These are phyloP conservation scores for Saxophila tyrrhenica DNA, from an alignment of 495 filamentous ascomycete species.

Conservation along the genomic window DNA sequence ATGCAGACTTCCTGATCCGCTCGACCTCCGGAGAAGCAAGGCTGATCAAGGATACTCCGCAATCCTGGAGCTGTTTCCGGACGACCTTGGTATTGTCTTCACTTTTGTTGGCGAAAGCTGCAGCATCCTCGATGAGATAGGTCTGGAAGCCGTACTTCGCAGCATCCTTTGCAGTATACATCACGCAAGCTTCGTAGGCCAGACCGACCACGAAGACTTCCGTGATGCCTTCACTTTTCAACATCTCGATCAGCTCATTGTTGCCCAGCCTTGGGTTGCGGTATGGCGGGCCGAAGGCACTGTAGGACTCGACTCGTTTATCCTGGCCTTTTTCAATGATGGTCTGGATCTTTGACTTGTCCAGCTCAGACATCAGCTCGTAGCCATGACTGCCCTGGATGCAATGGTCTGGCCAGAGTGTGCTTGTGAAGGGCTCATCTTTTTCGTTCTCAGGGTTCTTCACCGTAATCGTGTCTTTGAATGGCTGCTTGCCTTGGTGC, in stretches of 20 bases:
- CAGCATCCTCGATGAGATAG: slow-evolving; percentile 68
- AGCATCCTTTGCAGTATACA: slow-evolving; percentile 66
- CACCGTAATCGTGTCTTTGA: slow-evolving; percentile 49
- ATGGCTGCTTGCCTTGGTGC: slow-evolving; percentile 58
- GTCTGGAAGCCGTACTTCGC: slow-evolving; percentile 63
- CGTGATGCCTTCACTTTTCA: slow-evolving; percentile 50
- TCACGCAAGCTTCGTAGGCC: slow-evolving; percentile 85
- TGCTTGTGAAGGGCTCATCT: slow-evolving; percentile 36
- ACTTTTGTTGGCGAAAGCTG: slow-evolving; percentile 48
- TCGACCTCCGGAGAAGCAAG: neutral
- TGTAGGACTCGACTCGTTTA: slow-evolving; percentile 77
- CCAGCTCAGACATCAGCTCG: slow-evolving; percentile 63
- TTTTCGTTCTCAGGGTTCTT: slow-evolving; percentile 48
- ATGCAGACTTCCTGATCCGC: neutral
- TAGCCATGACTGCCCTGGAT: slow-evolving; percentile 63
- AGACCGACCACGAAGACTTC: slow-evolving; percentile 76
- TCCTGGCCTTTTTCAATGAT: slow-evolving; percentile 70
- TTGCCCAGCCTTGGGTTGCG: slow-evolving; percentile 37
- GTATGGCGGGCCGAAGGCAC: slow-evolving; percentile 71
- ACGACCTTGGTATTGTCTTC: neutral
- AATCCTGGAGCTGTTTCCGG: slow-evolving; percentile 4
- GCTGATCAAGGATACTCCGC: slow-evolving; percentile 3
- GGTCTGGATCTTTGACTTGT: slow-evolving; percentile 44
- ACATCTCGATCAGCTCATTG: slow-evolving; percentile 43
- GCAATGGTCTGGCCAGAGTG: slow-evolving; percentile 85